These are phyloP conservation scores for Fusarium miscanthi DNA, from an alignment of 2,329 filamentous ascomycete genomes.

Conservation along the genomic window DNA sequence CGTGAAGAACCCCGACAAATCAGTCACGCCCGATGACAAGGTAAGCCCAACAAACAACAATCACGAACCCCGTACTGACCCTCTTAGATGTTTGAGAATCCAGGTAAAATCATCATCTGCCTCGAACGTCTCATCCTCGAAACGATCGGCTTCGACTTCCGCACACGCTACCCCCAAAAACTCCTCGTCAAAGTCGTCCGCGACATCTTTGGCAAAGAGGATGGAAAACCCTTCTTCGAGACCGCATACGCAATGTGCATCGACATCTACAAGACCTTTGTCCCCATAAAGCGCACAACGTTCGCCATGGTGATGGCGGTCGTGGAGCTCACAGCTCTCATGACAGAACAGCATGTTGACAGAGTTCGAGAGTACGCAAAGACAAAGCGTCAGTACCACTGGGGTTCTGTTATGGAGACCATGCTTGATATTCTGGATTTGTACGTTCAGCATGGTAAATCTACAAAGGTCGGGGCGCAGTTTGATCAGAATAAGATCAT, in stretches of 20 bases:
- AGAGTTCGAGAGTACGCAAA: slow-evolving; percentile 61
- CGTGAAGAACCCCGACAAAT: slow-evolving; percentile 76
- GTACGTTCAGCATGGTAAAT: slow-evolving; percentile 84
- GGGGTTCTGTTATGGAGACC: slow-evolving; percentile 74
- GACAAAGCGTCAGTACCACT: slow-evolving; percentile 58
- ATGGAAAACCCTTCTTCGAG: slow-evolving; percentile 67
- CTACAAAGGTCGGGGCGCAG: slow-evolving; percentile 77
- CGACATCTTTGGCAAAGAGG: slow-evolving; percentile 57
- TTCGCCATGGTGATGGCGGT: slow-evolving; percentile 86
- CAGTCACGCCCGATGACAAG: slow-evolving; percentile 81
- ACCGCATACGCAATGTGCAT: slow-evolving; percentile 85
- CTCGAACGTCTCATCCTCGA: slow-evolving; percentile 94
- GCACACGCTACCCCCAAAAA: slow-evolving; percentile 87
- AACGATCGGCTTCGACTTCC: slow-evolving; percentile 92
- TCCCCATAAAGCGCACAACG: slow-evolving; percentile 88
- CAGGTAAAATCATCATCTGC: slow-evolving; percentile 84
- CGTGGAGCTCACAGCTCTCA: slow-evolving; percentile 80
- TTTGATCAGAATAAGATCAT: slow-evolving; percentile 85
- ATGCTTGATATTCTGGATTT: slow-evolving; percentile 91
- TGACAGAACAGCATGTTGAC: slow-evolving; percentile 64
- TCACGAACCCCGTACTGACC: not conserved
- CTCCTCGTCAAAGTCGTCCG: slow-evolving; percentile 83
- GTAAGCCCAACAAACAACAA: slow-evolving; percentile 57
- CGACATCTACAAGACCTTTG: slow-evolving; percentile 93
- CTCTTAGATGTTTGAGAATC: slow-evolving; percentile 78